Base-by-base conservation (phyloP, 148 eudicot genomes). In the Cornus florida region DNA sequence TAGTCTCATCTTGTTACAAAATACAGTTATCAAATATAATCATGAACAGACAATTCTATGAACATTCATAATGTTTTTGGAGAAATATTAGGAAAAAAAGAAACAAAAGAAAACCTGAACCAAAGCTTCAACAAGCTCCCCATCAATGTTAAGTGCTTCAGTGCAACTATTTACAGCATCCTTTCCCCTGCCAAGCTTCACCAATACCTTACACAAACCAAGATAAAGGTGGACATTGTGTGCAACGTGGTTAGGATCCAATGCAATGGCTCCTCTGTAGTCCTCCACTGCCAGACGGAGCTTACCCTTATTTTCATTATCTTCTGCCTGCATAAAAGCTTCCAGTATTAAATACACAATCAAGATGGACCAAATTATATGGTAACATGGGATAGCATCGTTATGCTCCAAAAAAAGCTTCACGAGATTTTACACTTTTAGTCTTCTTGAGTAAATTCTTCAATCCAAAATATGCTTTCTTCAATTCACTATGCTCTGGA, bases 381-480 rank as follows among this genome's bases (percentile, higher is more conserved):
- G 5, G 19, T 46, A 53, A 69, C 75, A 71, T 22, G 31, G 16
- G 28, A 67, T 65, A 56, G 38, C 53, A 41, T 73, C 68, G 19
- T 24, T 38, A 38, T 67, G 67, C 75, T 32, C 68, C n/a, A 19
- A 2, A 5, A 67, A 68, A 13, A 71, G 53, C 56, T 72, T 83
- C 38, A 14, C 33, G 67, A 6, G 74, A 82, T 82, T 43, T 43
- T 89, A 95, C 98, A 85, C 92, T 90, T 83, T 91, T 91, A 74
- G 98, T 91, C 85, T 93, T 95, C 86, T 93, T 95, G 48, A 90
- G 92, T 84, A 95, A 84, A 74, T 89, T 95, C 78, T 95, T 95
- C 84, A 93, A 80, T 78, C 91, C 97, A 83, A 95, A 95, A 86
- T 95, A 95, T 80, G 97, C 94, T 86, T 92, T 95, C 87, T 95